Percentiles rank a stretch among this genome's conserved stretches.
These are phyloP conservation scores for Lithospermum erythrorhizon DNA, from an alignment of 257 asterid genomes.

Conservation along the genomic window DNA sequence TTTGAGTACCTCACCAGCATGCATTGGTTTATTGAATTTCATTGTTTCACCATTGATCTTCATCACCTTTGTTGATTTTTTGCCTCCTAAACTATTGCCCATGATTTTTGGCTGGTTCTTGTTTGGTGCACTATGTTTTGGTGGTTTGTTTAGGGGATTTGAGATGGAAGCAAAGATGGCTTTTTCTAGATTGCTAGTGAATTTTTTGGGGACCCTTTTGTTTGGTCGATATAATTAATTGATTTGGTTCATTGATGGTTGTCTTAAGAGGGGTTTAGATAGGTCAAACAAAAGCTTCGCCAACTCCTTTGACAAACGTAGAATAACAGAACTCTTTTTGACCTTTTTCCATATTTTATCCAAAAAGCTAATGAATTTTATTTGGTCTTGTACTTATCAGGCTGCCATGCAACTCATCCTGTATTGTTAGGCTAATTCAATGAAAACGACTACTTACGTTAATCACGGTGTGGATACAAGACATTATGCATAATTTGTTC, in stretches of 20 bases:
- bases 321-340: not conserved
- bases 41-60: constrained; percentile 63
- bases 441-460: constrained; percentile 44
- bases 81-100: constrained; percentile 77
- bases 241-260: not conserved
- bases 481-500: constrained; percentile 1
- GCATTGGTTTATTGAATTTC: constrained; percentile 48
- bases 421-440: not conserved
- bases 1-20: constrained; percentile 49
- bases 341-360: not conserved
- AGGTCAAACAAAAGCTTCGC: not conserved
- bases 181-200: not conserved
- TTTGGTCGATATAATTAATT: not conserved
- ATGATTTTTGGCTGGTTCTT: constrained; percentile 9
- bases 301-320: not conserved
- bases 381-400: too few species aligned
- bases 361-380: not conserved
- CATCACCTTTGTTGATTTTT: constrained; percentile 58
- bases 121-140: not conserved
- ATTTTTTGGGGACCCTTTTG: not conserved
- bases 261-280: too few species aligned
- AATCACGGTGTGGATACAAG: constrained; percentile 47
- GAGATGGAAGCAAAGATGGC: not conserved
- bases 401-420: too few species aligned
- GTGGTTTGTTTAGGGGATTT: too few species aligned